These are phyloP conservation scores for Pezicula rhizophila DNA, from an alignment of 2,329 filamentous ascomycete genomes.

Conservation along the genomic window DNA sequence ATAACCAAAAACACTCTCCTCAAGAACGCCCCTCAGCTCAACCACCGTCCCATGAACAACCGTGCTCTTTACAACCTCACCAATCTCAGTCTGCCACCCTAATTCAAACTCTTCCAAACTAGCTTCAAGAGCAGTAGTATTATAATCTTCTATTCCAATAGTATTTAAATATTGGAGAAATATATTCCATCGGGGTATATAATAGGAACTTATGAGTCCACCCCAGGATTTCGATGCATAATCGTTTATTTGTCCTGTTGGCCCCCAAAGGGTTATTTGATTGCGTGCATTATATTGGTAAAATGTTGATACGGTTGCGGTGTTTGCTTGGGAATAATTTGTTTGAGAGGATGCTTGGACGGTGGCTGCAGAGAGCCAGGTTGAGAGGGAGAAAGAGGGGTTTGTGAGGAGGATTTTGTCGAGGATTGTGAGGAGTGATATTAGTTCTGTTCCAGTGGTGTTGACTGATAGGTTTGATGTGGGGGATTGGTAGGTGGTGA, in stretches of 20 bases:
- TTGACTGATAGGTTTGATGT: slow-evolving; percentile 18
- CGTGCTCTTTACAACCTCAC: too few species aligned
- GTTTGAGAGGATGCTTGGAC: slow-evolving; percentile 13
- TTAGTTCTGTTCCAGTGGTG: slow-evolving; percentile 25
- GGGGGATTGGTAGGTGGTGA: slow-evolving; percentile 28
- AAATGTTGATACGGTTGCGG: slow-evolving; percentile 26
- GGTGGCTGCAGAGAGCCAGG: slow-evolving; percentile 34
- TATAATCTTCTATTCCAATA: slow-evolving; percentile 11
- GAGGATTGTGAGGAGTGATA: slow-evolving; percentile 30
- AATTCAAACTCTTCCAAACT: slow-evolving; percentile 12
- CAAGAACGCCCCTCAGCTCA: too few species aligned
- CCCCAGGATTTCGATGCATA: slow-evolving; percentile 45
- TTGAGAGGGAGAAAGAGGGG: slow-evolving; percentile 34
- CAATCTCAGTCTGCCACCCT: slow-evolving; percentile 14
- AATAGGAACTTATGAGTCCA: slow-evolving; percentile 40
- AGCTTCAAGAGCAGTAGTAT: slow-evolving; percentile 13
- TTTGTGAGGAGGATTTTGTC: slow-evolving; percentile 37
- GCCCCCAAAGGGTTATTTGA: slow-evolving; percentile 45
- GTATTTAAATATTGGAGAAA: slow-evolving; percentile 36
- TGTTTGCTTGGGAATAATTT: slow-evolving; percentile 19
- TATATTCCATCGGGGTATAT: slow-evolving; percentile 38
- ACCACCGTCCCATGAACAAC: too few species aligned
- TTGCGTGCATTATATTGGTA: slow-evolving; percentile 42
- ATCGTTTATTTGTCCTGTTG: slow-evolving; percentile 39
- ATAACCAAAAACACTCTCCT: too few species aligned